Evolutionary conservation across 345 rosid species (phyloP), one percentile per base, ranked within the genome.

Genomic region (Bretschneidera sinensis): DNA sequence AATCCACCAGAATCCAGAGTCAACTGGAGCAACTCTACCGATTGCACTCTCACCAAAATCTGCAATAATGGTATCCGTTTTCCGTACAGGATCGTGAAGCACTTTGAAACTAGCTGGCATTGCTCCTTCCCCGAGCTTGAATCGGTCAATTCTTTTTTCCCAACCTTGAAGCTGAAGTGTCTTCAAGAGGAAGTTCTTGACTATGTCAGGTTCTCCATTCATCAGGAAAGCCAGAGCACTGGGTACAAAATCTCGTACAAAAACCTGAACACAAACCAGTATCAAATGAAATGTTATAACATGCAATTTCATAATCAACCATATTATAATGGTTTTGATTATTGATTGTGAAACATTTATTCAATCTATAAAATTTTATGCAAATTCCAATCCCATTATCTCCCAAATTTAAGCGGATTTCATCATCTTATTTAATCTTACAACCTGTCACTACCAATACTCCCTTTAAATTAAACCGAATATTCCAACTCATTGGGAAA

Each of bases 1-100:
- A 63, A 88, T 85, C 96, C 96, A 88, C 96, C 92, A 88, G 72
- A 88, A 88, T 39, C 96, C 90, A 49, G 90, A 88, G 65, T 88
- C 90, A 19, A 88, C 90, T 0, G 96, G 90, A 51, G 96, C 96
- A 63, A 88, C 96, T 39, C 96, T 79, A 62, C 92, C 96, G 47
- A 88, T 88, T 20, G 96, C 92, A 53, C 83, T 83, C 80, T 84
- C 96, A 39, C 92, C 92, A 66, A 85, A 88, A 66, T 88, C 96
- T 58, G 90, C 96, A 16, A 85, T 47, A 54, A 88, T 71, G 14
- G 86, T 70, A 47, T 89, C 97, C 0, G 77, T 73, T 67, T 79
- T 81, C 8, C 95, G 71, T 17, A 56, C 61, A 51, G 95, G 95
- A 70, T 86, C 84, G 43, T 86, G 96, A 20, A 82, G 86, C 53